phyloP scores from a whole-genome alignment of 441 rosid genomes.

The Gossypium schwendimanii region DNA sequence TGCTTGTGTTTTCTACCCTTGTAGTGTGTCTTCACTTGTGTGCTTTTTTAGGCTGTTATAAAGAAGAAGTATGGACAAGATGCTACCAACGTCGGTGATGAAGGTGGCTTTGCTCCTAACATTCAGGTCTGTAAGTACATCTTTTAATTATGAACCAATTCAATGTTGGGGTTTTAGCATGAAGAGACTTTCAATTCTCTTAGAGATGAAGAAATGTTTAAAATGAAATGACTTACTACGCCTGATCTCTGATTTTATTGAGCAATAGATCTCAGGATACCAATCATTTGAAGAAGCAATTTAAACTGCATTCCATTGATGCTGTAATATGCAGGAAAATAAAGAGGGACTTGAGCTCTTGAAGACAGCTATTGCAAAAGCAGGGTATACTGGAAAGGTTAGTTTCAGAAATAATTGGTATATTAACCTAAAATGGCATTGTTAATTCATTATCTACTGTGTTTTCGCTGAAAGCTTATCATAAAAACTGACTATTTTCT shows the following conservation, averaged over 20 bases:
- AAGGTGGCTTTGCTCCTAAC: constrained; percentile 52
- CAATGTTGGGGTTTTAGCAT: background rate
- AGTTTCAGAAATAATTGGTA: background rate
- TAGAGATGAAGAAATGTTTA: background rate
- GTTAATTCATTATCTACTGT: background rate
- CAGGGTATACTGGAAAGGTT: constrained; percentile 44
- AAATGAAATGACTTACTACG: background rate
- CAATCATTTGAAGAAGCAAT: background rate
- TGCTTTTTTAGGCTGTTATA: constrained; percentile 32
- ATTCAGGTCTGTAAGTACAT: constrained; percentile 28
- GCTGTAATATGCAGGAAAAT: constrained; percentile 28
- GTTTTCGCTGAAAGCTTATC: background rate
- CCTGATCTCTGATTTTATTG: background rate
- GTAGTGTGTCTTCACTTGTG: background rate
- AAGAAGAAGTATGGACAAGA: constrained; percentile 52
- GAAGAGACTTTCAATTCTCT: background rate
- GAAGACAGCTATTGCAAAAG: constrained; percentile 43
- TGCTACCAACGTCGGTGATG: constrained; percentile 47
- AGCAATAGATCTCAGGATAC: background rate
- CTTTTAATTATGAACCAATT: background rate
- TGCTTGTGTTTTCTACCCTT: background rate
- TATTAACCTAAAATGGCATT: background rate
- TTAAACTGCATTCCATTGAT: background rate
- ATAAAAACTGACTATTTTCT: background rate
- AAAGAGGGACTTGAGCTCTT: constrained; percentile 45